Evolutionary conservation across 1,284 basidiomycete species (phyloP), one percentile per base, ranked within the genome.

Genomic region (Fomitopsis betulina): DNA sequence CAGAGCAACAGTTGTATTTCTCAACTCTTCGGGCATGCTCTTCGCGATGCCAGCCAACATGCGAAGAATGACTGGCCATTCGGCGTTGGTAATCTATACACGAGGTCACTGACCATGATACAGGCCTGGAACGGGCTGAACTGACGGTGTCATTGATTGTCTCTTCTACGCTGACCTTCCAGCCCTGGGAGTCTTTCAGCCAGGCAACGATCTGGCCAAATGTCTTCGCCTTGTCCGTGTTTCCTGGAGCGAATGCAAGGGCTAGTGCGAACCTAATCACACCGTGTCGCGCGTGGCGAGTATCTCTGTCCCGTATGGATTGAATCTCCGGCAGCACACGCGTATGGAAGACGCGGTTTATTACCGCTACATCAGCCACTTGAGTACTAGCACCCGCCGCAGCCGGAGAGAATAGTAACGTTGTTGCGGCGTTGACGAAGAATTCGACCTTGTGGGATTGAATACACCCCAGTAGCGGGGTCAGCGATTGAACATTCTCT

Each of bases 311-410:
- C 9, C 60, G 65, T 54, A 74, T 64, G 2, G 69, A 64, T 27
- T 79, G 76, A 1, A 81, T 68, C 65, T 83, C 82, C 4, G 79
- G 78, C 3, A 87, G 70, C 38, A 83, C 71, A 23, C 76, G 76
- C 10, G 71, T 76, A 30, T 77, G 75, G 17, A 86, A 63, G 12
- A 85, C 54, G 5, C 69, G 66, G 3, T 79, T 70, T n/a, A 84
- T 68, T 7, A 70, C 60, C 25, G 70, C 65, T 23, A 63, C 68
- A 52, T 74, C 70, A n/a, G 58, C 58, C 1, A 63, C 58, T 17
- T 63, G 53, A 37, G 61, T 56, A 15, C 61, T 42, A n/a, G 61
- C 59, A 13, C 62, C 38, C 7, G 57, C 53, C 8, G 66, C 52
- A 1, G 64, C 55, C 21, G 66, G 59, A 17, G 64, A 67, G 27